These are phyloP conservation scores for Lolium rigidum DNA, from an alignment of 176 grass and related monocot species.

Conservation along the genomic window DNA sequence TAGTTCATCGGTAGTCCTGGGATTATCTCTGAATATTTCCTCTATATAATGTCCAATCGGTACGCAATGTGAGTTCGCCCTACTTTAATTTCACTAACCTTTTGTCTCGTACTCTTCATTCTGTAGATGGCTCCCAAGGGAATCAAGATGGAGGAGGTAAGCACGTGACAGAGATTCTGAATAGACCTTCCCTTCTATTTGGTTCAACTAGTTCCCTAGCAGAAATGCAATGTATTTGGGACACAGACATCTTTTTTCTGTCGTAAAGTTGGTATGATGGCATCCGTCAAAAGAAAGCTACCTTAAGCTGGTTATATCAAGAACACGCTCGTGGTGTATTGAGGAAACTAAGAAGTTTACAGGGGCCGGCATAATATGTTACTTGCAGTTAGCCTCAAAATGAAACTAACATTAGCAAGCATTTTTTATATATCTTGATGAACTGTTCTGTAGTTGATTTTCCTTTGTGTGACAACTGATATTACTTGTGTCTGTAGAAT, in stretches of 20 bases:
- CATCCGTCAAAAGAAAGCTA: conserved; percentile 26
- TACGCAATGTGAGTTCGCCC: neutral
- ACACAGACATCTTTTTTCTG: conserved; percentile 17
- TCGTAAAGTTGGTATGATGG: conserved; percentile 25
- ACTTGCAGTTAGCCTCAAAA: conserved; percentile 25
- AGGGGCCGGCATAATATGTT: neutral
- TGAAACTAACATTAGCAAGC: neutral
- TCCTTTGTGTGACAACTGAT: conserved; percentile 10
- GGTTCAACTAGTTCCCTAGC: conserved; percentile 47
- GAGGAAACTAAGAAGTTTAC: neutral
- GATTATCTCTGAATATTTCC: neutral
- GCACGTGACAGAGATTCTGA: conserved; percentile 33
- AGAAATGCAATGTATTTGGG: conserved; percentile 34
- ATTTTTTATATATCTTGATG: neutral
- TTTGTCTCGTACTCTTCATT: conserved; percentile 22
- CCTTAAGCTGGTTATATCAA: conserved; percentile 8
- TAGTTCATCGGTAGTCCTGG: neutral
- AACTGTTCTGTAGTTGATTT: conserved; percentile 12
- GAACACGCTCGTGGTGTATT: neutral
- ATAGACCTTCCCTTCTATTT: conserved; percentile 29
- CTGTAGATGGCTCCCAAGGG: conserved; percentile 77
- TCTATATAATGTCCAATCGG: neutral
- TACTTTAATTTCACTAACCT: conserved; percentile 18
- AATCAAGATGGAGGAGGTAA: conserved; percentile 88
- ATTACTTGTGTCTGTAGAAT: conserved; percentile 52